Evolutionary conservation across 371 early-diverging fungal species (phyloP), one percentile per base, ranked within the genome.

Genomic region (Mucor irregularis): DNA sequence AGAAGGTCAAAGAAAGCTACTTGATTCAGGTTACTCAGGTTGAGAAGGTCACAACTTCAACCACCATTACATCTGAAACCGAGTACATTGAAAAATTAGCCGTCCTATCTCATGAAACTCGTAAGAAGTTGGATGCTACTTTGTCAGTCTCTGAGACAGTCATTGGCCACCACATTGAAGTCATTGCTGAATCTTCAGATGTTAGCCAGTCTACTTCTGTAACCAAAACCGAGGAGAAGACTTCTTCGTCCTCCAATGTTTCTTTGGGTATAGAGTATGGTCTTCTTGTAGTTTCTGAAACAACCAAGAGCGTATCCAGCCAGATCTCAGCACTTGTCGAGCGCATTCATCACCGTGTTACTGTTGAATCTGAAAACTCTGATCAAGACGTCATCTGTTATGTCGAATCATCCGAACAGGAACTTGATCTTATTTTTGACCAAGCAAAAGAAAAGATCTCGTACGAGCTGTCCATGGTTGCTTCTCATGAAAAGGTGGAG

Each of bases 101-200:
- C 14, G 26, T 57, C 9, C 48, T 63, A 13, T 43, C 56, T n/a
- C 44, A 61, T 5, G 53, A 57, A 29, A 52, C 66, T 26, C 45
- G 43, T 11, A 21, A 56, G 16, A 61, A 53, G 9, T 16, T 66
- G 11, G 53, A 66, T 52, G 49, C 39, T 43, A 52, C 61, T 14
- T 47, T 66, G 35, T 33, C 42, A 16, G 57, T 51, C 2, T 66
- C 66, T 28, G 66, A 66, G 25, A 56, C 57, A 4, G 29, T 61
- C 21, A 56, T 66, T 49, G 57, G 66, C 22, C 61, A 66, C 19
- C 66, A 66, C 11, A 52, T 64, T 21, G 61, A 60, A 42, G 64
- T 60, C 8, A 49, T 61, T 30, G 61, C 64, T 19, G 64, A 68
- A 31, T 60, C 64, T 21, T 26, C 52, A 0, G 19, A 19, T 1